Conservation (phyloP, 306 rosid genomes). For the Vigna radiata region DNA sequence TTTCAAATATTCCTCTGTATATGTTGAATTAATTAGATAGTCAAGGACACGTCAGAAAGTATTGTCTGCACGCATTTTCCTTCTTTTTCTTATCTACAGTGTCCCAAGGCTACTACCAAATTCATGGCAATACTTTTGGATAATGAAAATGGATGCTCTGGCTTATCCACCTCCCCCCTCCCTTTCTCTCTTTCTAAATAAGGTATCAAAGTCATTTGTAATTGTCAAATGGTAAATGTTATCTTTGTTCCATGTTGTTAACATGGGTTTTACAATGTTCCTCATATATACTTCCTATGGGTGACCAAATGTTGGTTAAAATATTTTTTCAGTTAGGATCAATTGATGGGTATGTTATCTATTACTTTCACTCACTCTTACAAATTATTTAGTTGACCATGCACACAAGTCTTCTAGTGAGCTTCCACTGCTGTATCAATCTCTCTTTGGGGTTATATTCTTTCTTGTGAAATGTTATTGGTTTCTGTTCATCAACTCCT, state of each 20-base stretch:
- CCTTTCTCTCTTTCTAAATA: too few species aligned
- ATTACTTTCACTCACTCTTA: too few species aligned
- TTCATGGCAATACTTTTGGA: slow-evolving; percentile 2
- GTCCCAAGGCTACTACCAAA: neutral
- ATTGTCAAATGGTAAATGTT: too few species aligned
- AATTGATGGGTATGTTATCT: too few species aligned
- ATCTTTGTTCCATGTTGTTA: too few species aligned
- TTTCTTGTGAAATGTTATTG: neutral
- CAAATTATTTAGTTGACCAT: too few species aligned
- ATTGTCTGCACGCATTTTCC: slow-evolving; percentile 1
- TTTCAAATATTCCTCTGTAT: neutral
- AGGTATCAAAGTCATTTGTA: too few species aligned
- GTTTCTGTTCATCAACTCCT: neutral
- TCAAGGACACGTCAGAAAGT: neutral
- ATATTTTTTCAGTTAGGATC: too few species aligned
- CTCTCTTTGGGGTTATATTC: neutral
- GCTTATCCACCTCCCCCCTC: too few species aligned
- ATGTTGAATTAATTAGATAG: neutral
- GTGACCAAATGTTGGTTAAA: too few species aligned
- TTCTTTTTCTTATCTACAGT: neutral
- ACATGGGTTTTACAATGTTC: too few species aligned
- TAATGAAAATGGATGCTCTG: neutral
- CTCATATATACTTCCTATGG: too few species aligned
- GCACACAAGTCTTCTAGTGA: neutral
- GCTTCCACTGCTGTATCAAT: neutral